phyloP scores from a whole-genome alignment of 2,329 filamentous ascomycete species.

The Mycosphaerella arachidis region DNA sequence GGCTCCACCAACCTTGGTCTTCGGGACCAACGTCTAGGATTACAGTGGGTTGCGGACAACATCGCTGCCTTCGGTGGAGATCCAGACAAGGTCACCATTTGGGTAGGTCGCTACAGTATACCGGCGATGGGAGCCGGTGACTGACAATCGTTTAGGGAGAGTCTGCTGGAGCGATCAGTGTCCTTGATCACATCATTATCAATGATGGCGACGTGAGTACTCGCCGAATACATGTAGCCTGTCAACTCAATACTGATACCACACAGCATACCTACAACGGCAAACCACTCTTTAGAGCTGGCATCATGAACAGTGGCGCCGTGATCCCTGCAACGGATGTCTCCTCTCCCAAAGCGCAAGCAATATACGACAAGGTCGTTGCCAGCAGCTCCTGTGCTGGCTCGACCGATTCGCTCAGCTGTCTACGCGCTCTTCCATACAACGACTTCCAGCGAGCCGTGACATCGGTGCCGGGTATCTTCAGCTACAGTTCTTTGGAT shows the following conservation, averaged over 20 bases:
- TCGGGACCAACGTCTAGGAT: conserved; percentile 26
- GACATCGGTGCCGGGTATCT: conserved; percentile 64
- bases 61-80: conserved; percentile 37
- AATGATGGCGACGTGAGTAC: conserved; percentile 49
- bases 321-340: conserved; percentile 52
- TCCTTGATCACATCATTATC: conserved; percentile 70
- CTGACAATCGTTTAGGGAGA: too few relatives aligned
- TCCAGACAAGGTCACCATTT: conserved; percentile 23
- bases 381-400: conserved; percentile 21
- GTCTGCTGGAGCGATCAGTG: conserved; percentile 55
- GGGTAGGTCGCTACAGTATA: background rate
- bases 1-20: conserved; percentile 32
- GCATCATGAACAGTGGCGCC: conserved; percentile 71
- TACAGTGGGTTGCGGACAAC: conserved; percentile 39
- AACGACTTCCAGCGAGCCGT: conserved; percentile 53
- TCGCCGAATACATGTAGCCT: background rate
- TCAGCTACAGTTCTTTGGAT: conserved; percentile 61
- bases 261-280: conserved; percentile 60
- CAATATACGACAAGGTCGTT: conserved; percentile 6
- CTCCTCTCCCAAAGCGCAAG: conserved; percentile 2
- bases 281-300: conserved; percentile 67
- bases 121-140: too few relatives aligned
- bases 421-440: conserved; percentile 7
- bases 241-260: conserved; percentile 39
- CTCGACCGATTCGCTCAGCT: conserved; percentile 1